Evolutionary conservation across 1,284 basidiomycete genomes (phyloP).

Genomic region (Malassezia sympodialis): DNA sequence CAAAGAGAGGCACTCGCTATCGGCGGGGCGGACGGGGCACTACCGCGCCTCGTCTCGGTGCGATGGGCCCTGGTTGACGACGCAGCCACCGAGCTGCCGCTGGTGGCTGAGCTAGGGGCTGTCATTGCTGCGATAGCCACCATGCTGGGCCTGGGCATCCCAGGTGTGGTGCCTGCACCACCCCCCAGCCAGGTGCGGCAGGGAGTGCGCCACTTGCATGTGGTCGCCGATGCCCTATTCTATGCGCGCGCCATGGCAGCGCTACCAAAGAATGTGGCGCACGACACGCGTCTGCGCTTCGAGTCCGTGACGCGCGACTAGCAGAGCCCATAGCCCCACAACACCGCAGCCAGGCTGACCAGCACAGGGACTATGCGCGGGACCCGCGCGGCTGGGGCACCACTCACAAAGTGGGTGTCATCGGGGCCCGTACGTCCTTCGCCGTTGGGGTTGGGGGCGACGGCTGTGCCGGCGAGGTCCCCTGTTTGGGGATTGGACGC

Average conservation of each 20-base stretch:
- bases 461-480: slow-evolving; percentile 5
- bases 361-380: not conserved
- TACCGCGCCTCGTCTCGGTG: slow-evolving; percentile 2
- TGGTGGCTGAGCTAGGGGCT: not conserved
- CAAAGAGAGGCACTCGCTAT: slow-evolving; percentile 5
- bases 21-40: slow-evolving; percentile 3
- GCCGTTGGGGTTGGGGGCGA: slow-evolving; percentile 1
- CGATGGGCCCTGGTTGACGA: not conserved
- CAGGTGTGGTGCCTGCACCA: not conserved
- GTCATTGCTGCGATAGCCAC: not conserved
- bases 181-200: not conserved
- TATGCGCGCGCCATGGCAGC: not conserved
- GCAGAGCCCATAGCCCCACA: not conserved
- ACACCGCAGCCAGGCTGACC: not conserved
- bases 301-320: not conserved
- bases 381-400: not conserved
- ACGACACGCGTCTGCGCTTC: not conserved
- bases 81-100: not conserved
- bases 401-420: slow-evolving; percentile 13
- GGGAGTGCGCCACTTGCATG: not conserved
- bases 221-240: not conserved
- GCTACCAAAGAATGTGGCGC: not conserved
- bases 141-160: not conserved
- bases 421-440: not conserved
- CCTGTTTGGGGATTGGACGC: slow-evolving; percentile 4